Evolutionary conservation across 1,139 yeast genomes (phyloP).

Genomic region (Kodamaea fungicola): DNA sequence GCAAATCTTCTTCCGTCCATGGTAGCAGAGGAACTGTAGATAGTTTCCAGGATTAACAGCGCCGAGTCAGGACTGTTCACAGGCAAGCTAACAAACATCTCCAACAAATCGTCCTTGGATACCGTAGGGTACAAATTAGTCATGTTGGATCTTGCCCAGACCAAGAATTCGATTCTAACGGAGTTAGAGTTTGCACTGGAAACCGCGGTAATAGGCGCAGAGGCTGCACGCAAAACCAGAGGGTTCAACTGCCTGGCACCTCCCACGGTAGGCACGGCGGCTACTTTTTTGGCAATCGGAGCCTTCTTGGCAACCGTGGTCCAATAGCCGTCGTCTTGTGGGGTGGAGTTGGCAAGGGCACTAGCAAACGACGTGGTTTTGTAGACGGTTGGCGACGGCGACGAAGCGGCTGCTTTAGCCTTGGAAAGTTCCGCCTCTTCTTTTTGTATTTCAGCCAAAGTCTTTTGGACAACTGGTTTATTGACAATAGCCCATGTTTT

Average conservation of each 20-base stretch:
- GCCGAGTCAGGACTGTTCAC: conserved; percentile 60
- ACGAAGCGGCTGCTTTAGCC: conserved; percentile 22
- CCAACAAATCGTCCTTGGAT: conserved; percentile 69
- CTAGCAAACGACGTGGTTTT: conserved; percentile 17
- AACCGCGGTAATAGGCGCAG: conserved; percentile 28
- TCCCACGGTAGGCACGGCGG: conserved; percentile 21
- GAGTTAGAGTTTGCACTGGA: conserved; percentile 24
- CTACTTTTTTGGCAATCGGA: conserved; percentile 22
- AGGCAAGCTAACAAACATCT: conserved; percentile 79
- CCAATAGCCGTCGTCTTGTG: conserved; percentile 42
- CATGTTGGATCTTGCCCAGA: conserved; percentile 82
- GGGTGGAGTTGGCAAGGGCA: conserved; percentile 20
- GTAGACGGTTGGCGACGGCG: conserved; percentile 9
- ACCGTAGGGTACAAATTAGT: conserved; percentile 72
- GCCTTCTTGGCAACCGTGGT: conserved; percentile 37
- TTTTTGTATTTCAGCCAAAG: conserved; percentile 45
- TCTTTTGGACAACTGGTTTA: conserved; percentile 24
- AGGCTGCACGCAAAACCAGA: conserved; percentile 44
- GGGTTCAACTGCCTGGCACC: conserved; percentile 24
- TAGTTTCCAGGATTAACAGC: conserved; percentile 88
- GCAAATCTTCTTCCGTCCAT: conserved; percentile 97
- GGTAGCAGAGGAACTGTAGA: conserved; percentile 84
- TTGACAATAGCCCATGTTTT: conserved; percentile 51
- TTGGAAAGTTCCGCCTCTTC: conserved; percentile 43
- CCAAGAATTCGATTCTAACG: conserved; percentile 63